Percentiles rank a stretch among this genome's conserved stretches.
These are phyloP conservation scores for Pleomassaria siparia DNA, from an alignment of 2,329 filamentous ascomycete genomes.

Conservation along the genomic window DNA sequence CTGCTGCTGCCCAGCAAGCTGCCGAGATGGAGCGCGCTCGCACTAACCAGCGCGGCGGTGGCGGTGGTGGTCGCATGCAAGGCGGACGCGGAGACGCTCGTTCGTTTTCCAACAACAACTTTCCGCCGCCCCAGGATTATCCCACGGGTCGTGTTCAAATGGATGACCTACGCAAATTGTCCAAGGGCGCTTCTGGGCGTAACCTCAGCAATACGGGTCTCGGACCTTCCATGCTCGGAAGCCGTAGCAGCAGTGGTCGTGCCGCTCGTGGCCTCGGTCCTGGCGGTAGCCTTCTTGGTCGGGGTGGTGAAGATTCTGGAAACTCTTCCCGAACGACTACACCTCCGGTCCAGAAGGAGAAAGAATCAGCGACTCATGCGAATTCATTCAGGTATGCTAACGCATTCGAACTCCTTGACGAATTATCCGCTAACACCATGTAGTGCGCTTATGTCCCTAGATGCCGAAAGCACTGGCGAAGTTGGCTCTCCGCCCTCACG, in stretches of 20 bases:
- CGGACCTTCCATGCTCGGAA: constrained; percentile 84
- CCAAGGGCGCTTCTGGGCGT: constrained; percentile 60
- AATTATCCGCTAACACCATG: constrained; percentile 18
- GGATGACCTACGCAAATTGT: constrained; percentile 85
- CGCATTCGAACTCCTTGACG: not conserved
- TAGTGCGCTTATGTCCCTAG: constrained; percentile 57
- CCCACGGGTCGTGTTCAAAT: constrained; percentile 81
- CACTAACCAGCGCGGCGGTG: constrained; percentile 63
- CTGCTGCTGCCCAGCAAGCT: constrained; percentile 76
- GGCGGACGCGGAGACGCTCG: constrained; percentile 85
- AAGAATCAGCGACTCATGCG: constrained; percentile 66
- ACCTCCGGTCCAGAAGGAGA: constrained; percentile 67
- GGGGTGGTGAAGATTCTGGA: constrained; percentile 82
- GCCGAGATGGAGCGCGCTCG: constrained; percentile 66
- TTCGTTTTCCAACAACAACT: constrained; percentile 71
- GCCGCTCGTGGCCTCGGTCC: constrained; percentile 67
- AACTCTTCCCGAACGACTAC: constrained; percentile 88
- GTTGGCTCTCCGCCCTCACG: constrained; percentile 64
- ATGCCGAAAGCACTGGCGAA: constrained; percentile 60
- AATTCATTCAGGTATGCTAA: constrained; percentile 89
- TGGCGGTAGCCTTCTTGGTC: constrained; percentile 67
- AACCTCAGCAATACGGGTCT: constrained; percentile 62
- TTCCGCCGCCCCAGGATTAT: constrained; percentile 70
- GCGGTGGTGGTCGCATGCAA: constrained; percentile 62
- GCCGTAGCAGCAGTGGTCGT: constrained; percentile 85